phyloP scores from a whole-genome alignment of 2,329 filamentous ascomycete species.

The Fusarium euwallaceae region DNA sequence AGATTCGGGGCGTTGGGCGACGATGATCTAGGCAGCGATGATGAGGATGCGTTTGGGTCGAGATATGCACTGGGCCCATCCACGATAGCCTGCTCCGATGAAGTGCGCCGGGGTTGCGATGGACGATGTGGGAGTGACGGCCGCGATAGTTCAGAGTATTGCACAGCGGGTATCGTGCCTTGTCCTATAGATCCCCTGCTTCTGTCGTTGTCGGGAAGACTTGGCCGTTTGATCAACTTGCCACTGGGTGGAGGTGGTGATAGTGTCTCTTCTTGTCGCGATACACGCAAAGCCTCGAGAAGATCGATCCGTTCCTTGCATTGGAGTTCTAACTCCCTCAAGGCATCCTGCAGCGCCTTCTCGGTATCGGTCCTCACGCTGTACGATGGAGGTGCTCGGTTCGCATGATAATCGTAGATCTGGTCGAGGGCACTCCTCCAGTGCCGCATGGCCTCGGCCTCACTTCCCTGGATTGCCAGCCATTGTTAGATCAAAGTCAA shows the following conservation, averaged over 20 bases:
- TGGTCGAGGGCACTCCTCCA: conserved; percentile 91
- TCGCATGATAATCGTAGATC: conserved; percentile 88
- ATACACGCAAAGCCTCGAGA: conserved; percentile 81
- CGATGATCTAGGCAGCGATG: conserved; percentile 46
- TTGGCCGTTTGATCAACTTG: conserved; percentile 41
- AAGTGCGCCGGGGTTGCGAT: conserved; percentile 66
- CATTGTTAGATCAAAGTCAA: conserved; percentile 20
- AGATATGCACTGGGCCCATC: conserved; percentile 48
- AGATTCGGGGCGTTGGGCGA: conserved; percentile 49
- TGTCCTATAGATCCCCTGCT: conserved; percentile 78
- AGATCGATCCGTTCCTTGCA: conserved; percentile 94
- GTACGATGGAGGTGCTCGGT: conserved; percentile 77
- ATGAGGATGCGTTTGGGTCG: conserved; percentile 24
- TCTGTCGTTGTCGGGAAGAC: conserved; percentile 35
- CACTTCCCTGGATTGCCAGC: conserved; percentile 77
- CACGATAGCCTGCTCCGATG: conserved; percentile 62
- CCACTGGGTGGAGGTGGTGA: conserved; percentile 26
- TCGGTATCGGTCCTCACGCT: conserved; percentile 85
- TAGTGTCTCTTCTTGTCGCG: conserved; percentile 59
- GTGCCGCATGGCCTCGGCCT: conserved; percentile 88
- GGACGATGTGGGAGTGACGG: conserved; percentile 71
- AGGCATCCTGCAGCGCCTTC: conserved; percentile 82
- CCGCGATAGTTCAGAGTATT: conserved; percentile 84
- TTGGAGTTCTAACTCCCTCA: conserved; percentile 87
- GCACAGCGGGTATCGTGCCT: conserved; percentile 84